A percentile compares a stretch with the other conserved stretches of the same genome.
Conservation (phyloP, 202 grass and related monocot genomes). For the Zizania palustris region DNA sequence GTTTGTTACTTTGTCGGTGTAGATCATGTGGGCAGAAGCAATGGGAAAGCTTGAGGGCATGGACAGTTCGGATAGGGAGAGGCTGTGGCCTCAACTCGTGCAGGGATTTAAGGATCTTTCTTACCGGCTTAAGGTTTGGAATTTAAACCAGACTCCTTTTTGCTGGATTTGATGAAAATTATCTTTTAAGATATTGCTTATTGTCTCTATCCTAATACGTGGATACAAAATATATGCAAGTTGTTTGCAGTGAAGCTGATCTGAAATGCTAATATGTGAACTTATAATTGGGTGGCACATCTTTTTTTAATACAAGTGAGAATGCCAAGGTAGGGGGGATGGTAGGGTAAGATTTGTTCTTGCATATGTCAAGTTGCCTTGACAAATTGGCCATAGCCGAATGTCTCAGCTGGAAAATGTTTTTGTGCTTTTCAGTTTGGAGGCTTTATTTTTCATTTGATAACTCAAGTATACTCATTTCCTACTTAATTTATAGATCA, state of each 20-base stretch:
- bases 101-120: conserved; percentile 97
- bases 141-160: background rate
- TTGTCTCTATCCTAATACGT: background rate
- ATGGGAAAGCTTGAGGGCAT: conserved; percentile 96
- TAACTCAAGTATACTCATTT: background rate
- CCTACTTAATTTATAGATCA: background rate
- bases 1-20: conserved; percentile 35
- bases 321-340: background rate
- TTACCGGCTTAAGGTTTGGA: conserved; percentile 72
- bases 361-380: background rate
- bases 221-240: background rate
- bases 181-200: background rate
- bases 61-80: conserved; percentile 84
- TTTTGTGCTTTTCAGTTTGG: background rate
- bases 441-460: background rate
- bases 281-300: background rate
- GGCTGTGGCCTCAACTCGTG: conserved; percentile 96
- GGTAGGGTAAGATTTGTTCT: conserved; percentile 3
- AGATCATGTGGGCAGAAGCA: conserved; percentile 98
- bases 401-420: background rate
- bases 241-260: background rate
- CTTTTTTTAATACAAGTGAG: background rate
- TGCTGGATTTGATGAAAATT: background rate
- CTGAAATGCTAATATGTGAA: conserved; percentile 12
- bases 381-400: background rate